Evolutionary conservation across 2,329 filamentous ascomycete genomes (phyloP).

Genomic region (Aspergillus ustus): DNA sequence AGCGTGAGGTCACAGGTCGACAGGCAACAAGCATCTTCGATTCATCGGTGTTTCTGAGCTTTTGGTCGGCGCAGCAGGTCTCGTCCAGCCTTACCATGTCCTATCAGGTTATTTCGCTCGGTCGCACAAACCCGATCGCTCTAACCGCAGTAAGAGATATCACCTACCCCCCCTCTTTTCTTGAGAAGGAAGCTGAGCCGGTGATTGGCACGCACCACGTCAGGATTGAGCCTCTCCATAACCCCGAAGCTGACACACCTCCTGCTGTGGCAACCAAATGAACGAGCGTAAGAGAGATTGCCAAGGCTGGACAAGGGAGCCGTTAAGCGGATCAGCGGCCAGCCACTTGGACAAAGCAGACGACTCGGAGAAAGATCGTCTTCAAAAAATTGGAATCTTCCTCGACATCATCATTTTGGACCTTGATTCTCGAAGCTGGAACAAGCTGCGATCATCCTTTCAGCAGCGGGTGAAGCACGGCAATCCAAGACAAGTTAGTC

Average conservation of each 20-base stretch:
- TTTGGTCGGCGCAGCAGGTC: neutral
- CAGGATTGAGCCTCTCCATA: constrained; percentile 17
- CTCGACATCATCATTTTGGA: neutral
- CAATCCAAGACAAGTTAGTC: constrained; percentile 12
- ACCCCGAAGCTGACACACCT: constrained; percentile 8
- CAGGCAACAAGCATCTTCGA: neutral
- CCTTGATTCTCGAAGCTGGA: neutral
- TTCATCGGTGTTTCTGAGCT: neutral
- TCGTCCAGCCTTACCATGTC: neutral
- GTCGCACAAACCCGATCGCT: constrained; percentile 1
- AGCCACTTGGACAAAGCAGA: neutral
- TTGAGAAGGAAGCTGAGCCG: constrained; percentile 12
- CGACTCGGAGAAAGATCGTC: constrained; percentile 3
- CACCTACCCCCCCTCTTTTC: neutral
- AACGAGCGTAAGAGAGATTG: constrained; percentile 7
- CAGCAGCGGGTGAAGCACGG: neutral
- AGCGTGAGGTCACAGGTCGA: neutral
- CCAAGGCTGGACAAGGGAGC: constrained; percentile 20
- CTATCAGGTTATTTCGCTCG: neutral
- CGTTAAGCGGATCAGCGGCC: constrained; percentile 10
- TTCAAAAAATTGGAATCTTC: neutral
- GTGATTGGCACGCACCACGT: constrained; percentile 9
- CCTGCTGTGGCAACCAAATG: constrained; percentile 21
- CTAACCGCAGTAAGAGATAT: neutral
- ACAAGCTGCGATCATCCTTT: neutral